Base-by-base conservation (phyloP, 2,329 filamentous ascomycete genomes). In the Xylariaceae sp. region DNA sequence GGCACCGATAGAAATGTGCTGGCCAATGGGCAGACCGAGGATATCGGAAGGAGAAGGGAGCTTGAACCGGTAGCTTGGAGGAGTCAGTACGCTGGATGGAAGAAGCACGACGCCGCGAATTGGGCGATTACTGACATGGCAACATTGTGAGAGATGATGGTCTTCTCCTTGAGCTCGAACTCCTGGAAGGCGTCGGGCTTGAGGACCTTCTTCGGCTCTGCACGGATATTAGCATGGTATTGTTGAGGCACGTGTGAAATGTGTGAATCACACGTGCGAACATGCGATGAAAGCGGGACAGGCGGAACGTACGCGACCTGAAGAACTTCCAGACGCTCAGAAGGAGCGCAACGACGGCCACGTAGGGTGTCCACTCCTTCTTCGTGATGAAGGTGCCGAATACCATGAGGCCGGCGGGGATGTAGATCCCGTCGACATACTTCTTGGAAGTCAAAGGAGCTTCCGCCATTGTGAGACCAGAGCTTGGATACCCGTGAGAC, bases 1-100 rank as follows among this genome's bases (percentile, higher is more conserved):
- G 58, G 92, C 93, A 67, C 89, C 90, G 73, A 99, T 91, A 64
- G 93, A 97, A 77, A 99, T 97, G 81, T 99, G 94, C 80, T 99
- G 94, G 73, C 94, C 94, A 79, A 97, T 97, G 67, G 94, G 93
- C 49, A 97, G 89, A 72, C 94, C 94, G 71, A 97, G 90, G 74
- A 97, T 91, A 67, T 89, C 85, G 69, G 80, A 88, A 47, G 87
- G 78, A 55, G 82, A 82, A 59, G 92, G 92, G 47, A 99, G 89
- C 66, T 83, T 82, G 80, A 97, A 97, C 72, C 94, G 92, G 82
- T 97, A 99, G 79, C 88, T 91, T 49, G n/a, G 47, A 52, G 35
- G 6, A 47, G 57, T 63, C n/a, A 63, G 57, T 48, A 56, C 39
- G 23, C 39, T 39, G 35, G 1, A 47, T 39, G 35, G 1, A 47